Conservation (phyloP, 257 asterid genomes). For the Marsdenia floribunda region DNA sequence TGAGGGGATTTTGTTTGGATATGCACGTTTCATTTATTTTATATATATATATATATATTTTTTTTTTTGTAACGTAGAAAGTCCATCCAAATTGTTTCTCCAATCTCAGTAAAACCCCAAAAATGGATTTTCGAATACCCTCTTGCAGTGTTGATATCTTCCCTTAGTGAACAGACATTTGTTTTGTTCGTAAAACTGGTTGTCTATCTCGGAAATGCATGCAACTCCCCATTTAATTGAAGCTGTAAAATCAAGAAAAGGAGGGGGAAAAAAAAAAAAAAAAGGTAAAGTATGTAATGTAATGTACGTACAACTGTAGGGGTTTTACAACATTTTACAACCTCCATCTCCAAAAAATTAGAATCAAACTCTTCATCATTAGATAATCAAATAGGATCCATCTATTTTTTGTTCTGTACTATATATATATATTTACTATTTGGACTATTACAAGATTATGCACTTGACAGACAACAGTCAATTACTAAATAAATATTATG, state of each 20-base stretch:
- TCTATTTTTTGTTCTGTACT: no score
- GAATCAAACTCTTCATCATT: not conserved
- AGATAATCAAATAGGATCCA: not conserved
- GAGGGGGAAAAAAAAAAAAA: not conserved
- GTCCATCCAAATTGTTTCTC: not conserved
- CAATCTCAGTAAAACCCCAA: not conserved
- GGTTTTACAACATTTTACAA: no score
- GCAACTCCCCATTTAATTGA: not conserved
- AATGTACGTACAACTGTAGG: not conserved
- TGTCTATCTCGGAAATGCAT: constrained; percentile 1
- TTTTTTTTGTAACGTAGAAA: not conserved
- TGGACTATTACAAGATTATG: no score
- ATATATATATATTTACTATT: no score
- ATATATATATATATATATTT: not conserved
- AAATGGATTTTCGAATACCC: not conserved
- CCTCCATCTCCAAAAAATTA: not conserved
- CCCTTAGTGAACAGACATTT: constrained; percentile 10
- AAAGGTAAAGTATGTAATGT: no score
- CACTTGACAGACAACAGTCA: no score
- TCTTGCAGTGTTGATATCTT: not conserved
- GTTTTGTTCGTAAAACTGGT: constrained; percentile 6
- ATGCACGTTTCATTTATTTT: not conserved
- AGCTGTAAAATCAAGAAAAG: not conserved
- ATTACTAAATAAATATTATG: no score
- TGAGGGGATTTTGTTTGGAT: not conserved